phyloP scores from a whole-genome alignment of 2,329 filamentous ascomycete genomes.

The Penicillium capsulatum region DNA sequence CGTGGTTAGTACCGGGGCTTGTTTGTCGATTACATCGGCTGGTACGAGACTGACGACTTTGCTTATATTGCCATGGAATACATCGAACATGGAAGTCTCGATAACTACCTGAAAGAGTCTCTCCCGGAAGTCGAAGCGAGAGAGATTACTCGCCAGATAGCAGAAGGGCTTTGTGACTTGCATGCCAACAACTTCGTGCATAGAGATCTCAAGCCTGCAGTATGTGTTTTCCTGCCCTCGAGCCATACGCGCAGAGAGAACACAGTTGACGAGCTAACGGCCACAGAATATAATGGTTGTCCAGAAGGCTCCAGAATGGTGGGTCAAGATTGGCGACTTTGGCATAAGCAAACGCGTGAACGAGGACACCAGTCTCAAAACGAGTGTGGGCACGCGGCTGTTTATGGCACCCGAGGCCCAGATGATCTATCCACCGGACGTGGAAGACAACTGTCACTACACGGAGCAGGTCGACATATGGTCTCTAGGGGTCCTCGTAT shows the following conservation, averaged over 20 bases:
- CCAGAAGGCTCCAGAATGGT: constrained; percentile 9
- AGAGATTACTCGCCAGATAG: constrained; percentile 2
- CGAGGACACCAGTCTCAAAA: not conserved
- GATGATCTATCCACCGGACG: not conserved
- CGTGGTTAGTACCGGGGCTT: constrained; percentile 3
- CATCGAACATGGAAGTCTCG: constrained; percentile 4
- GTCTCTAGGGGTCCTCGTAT: constrained; percentile 2
- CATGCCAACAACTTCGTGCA: constrained; percentile 7
- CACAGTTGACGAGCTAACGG: not conserved
- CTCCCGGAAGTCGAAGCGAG: constrained; percentile 3
- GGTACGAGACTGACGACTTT: constrained; percentile 4
- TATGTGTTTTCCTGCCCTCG: no score
- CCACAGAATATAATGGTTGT: constrained; percentile 22
- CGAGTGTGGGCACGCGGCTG: not conserved
- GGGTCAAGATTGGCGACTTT: constrained; percentile 24
- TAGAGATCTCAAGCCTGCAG: constrained; percentile 8
- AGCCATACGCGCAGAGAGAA: no score
- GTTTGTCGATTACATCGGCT: constrained; percentile 8
- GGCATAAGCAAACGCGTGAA: constrained; percentile 17
- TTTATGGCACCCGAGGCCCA: constrained; percentile 4
- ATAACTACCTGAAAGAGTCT: not conserved
- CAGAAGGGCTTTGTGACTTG: constrained; percentile 2
- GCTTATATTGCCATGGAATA: constrained; percentile 9
- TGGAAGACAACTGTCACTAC: not conserved
- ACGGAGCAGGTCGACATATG: constrained; percentile 6